Conservation (phyloP, 1,284 basidiomycete genomes). For the Tylopilus sp. region DNA sequence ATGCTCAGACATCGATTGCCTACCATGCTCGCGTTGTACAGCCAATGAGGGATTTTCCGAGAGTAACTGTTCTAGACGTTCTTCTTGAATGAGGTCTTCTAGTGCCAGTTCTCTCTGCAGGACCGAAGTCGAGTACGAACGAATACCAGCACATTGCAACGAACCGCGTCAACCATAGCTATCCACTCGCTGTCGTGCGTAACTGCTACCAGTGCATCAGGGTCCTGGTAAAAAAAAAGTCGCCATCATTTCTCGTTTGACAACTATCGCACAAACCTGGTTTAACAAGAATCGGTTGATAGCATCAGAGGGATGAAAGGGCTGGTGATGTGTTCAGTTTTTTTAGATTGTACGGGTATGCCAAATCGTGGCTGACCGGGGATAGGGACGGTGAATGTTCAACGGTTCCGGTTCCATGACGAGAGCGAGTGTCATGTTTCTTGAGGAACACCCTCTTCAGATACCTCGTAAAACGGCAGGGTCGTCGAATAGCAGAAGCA, state of each 20-base stretch:
- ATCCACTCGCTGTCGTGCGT: constrained; percentile 10
- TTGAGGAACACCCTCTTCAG: not conserved
- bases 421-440: not conserved
- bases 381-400: too few species aligned
- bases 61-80: not conserved
- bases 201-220: not conserved
- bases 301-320: constrained; percentile 9
- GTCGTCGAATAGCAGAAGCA: not conserved
- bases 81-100: not conserved
- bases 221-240: not conserved
- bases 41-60: not conserved
- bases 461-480: not conserved
- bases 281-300: constrained; percentile 7
- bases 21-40: not conserved
- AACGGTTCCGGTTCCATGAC: too few species aligned
- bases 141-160: not conserved
- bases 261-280: constrained; percentile 5
- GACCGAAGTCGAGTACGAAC: not conserved
- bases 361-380: too few species aligned
- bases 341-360: too few species aligned
- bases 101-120: not conserved
- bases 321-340: too few species aligned
- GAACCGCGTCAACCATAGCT: not conserved
- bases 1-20: not conserved
- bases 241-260: not conserved